Conservation (phyloP, 805 yeast species). For the Teunomyces pallodes region DNA sequence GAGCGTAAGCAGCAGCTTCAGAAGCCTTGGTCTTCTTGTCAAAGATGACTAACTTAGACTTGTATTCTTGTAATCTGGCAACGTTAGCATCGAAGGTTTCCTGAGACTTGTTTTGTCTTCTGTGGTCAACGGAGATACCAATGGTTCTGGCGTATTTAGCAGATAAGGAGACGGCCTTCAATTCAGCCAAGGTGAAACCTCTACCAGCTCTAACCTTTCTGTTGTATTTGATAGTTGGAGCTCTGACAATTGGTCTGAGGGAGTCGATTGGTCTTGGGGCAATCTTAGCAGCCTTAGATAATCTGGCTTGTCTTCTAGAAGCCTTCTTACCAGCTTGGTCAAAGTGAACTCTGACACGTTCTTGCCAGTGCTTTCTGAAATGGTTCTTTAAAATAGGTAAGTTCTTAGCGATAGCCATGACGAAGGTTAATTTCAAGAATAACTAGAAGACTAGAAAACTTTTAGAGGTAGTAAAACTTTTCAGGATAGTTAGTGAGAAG, state of each 20-base stretch:
- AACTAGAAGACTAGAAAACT: conserved; percentile 4
- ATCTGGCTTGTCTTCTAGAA: conserved; percentile 94
- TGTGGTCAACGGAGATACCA: conserved; percentile 99
- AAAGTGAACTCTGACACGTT: conserved; percentile 98
- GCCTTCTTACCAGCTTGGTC: conserved; percentile 99
- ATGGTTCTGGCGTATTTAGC: conserved; percentile 93
- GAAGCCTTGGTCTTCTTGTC: conserved; percentile 81
- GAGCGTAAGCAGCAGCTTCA: conserved; percentile 63
- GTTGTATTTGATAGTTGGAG: conserved; percentile 98
- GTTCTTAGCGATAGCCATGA: conserved; percentile 94
- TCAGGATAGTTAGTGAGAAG: conserved; percentile 2
- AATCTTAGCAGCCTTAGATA: conserved; percentile 85
- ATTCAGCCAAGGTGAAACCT: conserved; percentile 97
- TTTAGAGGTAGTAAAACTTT: conserved; percentile 2
- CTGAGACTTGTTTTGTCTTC: conserved; percentile 97
- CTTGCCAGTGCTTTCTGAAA: conserved; percentile 99
- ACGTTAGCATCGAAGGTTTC: conserved; percentile 95
- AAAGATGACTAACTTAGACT: conserved; percentile 91
- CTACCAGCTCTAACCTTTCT: conserved; percentile 99
- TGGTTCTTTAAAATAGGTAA: conserved; percentile 99
- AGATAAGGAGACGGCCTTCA: conserved; percentile 94
- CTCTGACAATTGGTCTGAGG: conserved; percentile 97
- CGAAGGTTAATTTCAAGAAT: conserved; percentile 16
- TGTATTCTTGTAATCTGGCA: conserved; percentile 94
- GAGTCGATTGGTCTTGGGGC: conserved; percentile 98